Base-by-base conservation (phyloP, 2,329 filamentous ascomycete species). In the Cryphonectria japonica region DNA sequence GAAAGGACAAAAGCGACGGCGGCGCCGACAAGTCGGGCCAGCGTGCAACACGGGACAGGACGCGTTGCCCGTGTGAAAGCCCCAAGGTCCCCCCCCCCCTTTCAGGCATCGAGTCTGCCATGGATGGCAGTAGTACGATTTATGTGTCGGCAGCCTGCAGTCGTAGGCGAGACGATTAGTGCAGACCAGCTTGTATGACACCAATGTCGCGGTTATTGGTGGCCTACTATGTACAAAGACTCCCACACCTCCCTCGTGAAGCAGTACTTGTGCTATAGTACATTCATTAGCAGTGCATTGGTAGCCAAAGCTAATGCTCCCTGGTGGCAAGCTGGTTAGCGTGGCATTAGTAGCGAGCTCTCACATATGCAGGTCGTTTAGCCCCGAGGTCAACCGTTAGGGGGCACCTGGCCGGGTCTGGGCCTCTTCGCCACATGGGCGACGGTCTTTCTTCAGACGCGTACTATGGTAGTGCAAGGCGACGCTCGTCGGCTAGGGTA, bases 21-120 rank as follows among this genome's bases (percentile, higher is more conserved):
- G 67, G 54, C 57, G 63, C 63, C 46, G 67, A 52, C 46, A 37
- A 50, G 67, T 61, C 65, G 39, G 67, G 59, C 59, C 64, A 70
- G 66, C 29, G 63, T 66, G 63, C 63, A 66, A 66, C 63, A 66
- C 46, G 43, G 32, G 32, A 39, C 8, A 61, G 32, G 32, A n/a
- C 59, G 59, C 32, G 59, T 39, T 39, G 59, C 8, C 59, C 59
- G 59, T 61, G 54, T 2, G 54, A 32, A 34, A 61, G 32, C 57
- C 37, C 16, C 32, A 61, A n/a, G 46, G 57, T 19, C 37, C 37
- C 37, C n/a, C 7, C 8, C 9, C 7, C 3, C 9, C 7, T n/a
- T 50, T 9, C n/a, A 2, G 46, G 22, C 46, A 11, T n/a, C 46
- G 46, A 50, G 46, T n/a, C 46, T 50, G 8, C 46, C 22, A 50